Base-by-base conservation (phyloP, 1,139 yeast species). In the Lodderomyces jiufengensis region DNA sequence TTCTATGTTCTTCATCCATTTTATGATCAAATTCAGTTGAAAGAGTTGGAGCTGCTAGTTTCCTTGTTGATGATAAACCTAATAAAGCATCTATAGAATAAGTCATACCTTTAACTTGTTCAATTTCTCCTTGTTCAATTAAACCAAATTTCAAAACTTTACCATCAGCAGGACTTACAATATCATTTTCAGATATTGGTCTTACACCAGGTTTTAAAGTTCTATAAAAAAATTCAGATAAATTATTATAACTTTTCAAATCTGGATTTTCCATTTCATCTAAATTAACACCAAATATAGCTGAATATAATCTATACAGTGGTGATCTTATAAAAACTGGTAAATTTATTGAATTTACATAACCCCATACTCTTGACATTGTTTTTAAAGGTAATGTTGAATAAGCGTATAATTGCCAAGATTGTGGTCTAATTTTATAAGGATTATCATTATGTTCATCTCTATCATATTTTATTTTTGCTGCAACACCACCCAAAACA, bases 31-130 rank as follows among this genome's bases (percentile, higher is more conserved):
- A 77, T 31, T 76, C 71, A 15, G 78, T 70, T 13, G 70, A 62
- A 47, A 73, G 78, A 15, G 74, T 60, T 2, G 87, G 86, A 0
- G 84, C 87, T 3, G 84, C 84, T 34, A 76, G 57, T 21, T 36
- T 39, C 33, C 64, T 55, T 45, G 66, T 50, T 41, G 60, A 49
- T 41, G 61, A 50, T 29, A 83, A 70, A 2, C 99, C 99, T 35
- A 94, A 70, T 36, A 94, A 75, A 6, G 95, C 94, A 49, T 86
- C 94, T 11, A 92, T 73, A 2, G 95, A 83, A 57, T 94, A 94
- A 0, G 95, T 86, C 75, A 92, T 78, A 7, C 98, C 99, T 62
- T 94, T 94, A 33, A 94, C 97, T 57, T 92, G 97, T 60, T 92
- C 97, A 42, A 94, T 88, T 49, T 84, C 86, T 28, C 95, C 95